Conservation (phyloP, 2,329 filamentous ascomycete genomes). For the Talaromyces islandicus region DNA sequence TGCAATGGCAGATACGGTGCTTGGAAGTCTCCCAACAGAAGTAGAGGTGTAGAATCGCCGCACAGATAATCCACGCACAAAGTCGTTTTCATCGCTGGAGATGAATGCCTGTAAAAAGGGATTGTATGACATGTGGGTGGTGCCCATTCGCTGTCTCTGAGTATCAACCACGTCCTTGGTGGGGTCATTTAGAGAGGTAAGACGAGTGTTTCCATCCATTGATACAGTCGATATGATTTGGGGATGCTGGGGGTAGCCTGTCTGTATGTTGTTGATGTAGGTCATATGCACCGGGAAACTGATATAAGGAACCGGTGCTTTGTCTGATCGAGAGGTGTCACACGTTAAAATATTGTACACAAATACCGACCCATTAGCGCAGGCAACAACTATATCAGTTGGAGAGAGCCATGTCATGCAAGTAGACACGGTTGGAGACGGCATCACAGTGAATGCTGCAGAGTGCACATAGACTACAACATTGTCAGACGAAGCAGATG, state of each 20-base stretch:
- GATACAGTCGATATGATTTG: constrained; percentile 47
- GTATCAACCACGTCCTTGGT: constrained; percentile 39
- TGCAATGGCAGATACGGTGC: constrained; percentile 27
- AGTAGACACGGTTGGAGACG: constrained; percentile 50
- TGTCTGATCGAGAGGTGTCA: background rate
- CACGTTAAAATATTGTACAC: constrained; percentile 44
- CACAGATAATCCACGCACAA: constrained; percentile 42
- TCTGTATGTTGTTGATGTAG: constrained; percentile 34
- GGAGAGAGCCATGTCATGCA: constrained; percentile 53
- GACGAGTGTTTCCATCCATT: constrained; percentile 49
- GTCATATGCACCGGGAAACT: constrained; percentile 32
- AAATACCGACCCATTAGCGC: constrained; percentile 51
- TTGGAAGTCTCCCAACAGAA: constrained; percentile 43
- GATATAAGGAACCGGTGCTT: constrained; percentile 25
- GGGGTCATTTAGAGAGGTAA: constrained; percentile 50
- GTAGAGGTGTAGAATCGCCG: constrained; percentile 49
- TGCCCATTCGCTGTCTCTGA: constrained; percentile 46
- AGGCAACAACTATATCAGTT: constrained; percentile 49
- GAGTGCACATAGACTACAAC: constrained; percentile 36
- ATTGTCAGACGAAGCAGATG: background rate
- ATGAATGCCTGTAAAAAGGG: constrained; percentile 51
- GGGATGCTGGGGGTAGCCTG: constrained; percentile 50
- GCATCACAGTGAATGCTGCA: constrained; percentile 43
- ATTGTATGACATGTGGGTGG: constrained; percentile 47
- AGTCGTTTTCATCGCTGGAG: constrained; percentile 50